Evolutionary conservation across 305 asterid genomes (phyloP).

Genomic region (Fraxinus sp.): DNA sequence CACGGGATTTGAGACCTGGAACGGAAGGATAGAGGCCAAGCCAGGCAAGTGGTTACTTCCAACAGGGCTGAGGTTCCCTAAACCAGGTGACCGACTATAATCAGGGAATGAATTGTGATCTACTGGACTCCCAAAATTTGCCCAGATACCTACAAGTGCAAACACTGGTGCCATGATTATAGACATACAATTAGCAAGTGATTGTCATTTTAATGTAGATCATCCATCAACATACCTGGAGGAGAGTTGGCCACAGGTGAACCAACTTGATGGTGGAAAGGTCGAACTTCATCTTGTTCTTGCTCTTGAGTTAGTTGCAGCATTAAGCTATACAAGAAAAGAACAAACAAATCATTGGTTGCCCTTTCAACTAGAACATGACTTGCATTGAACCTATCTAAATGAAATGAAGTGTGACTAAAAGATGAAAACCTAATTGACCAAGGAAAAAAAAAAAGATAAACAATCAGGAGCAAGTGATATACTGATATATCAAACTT

Average conservation of each 20-base stretch:
- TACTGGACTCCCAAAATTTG: conserved; percentile 77
- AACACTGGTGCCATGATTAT: conserved; percentile 6
- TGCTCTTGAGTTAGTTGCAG: conserved; percentile 79
- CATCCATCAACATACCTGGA: conserved; percentile 50
- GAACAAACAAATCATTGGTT: conserved; percentile 19
- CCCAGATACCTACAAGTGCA: conserved; percentile 64
- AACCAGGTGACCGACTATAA: conserved; percentile 49
- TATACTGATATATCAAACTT: not conserved
- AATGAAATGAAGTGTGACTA: not conserved
- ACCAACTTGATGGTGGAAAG: conserved; percentile 63
- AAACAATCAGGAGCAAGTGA: not conserved
- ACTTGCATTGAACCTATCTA: not conserved
- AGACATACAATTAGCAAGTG: conserved; percentile 12
- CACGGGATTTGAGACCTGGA: conserved; percentile 59
- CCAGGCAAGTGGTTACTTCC: conserved; percentile 62
- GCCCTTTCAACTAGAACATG: not conserved
- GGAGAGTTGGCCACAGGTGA: conserved; percentile 87
- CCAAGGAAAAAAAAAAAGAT: not conserved
- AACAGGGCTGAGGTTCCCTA: conserved; percentile 59
- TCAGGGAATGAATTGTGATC: conserved; percentile 59
- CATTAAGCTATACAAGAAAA: conserved; percentile 56
- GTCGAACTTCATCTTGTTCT: conserved; percentile 72
- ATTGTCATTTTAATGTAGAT: not conserved
- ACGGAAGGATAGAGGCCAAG: conserved; percentile 78
- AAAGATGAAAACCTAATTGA: not conserved